These are phyloP conservation scores for Achlya hypogyna DNA, from an alignment of 352 stramenopile genomes.

Conservation along the genomic window DNA sequence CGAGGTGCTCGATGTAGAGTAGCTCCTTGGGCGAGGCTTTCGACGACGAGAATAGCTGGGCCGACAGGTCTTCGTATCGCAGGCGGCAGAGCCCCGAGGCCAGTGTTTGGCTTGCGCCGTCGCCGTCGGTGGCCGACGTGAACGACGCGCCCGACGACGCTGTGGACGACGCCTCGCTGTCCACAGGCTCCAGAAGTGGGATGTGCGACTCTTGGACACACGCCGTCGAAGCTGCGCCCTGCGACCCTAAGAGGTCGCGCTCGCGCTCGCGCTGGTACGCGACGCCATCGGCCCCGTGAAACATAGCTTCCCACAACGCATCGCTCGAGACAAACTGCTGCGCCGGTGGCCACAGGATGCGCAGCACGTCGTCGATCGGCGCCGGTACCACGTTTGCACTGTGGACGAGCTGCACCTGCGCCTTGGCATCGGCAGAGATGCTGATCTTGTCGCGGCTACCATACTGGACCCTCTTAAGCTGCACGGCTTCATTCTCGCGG, in stretches of 20 bases:
- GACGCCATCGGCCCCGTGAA: neutral
- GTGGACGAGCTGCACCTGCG: slow-evolving; percentile 3
- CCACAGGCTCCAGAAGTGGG: neutral
- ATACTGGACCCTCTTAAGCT: slow-evolving; percentile 1
- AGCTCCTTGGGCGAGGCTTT: neutral
- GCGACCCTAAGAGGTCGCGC: neutral
- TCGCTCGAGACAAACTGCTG: neutral
- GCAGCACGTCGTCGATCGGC: neutral
- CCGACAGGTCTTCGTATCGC: neutral
- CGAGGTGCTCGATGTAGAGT: slow-evolving; percentile 10
- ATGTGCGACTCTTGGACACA: neutral
- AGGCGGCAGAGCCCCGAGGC: neutral
- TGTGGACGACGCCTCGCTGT: neutral
- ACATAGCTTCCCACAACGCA: neutral
- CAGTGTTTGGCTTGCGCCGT: neutral
- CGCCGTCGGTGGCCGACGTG: neutral
- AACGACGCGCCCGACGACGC: neutral
- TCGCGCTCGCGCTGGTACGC: neutral
- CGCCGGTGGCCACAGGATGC: neutral
- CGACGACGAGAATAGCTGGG: neutral
- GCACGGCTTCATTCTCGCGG: neutral
- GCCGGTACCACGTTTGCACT: neutral
- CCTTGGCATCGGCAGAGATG: neutral
- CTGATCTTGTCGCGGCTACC: neutral
- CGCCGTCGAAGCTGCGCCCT: neutral